Base-by-base conservation (phyloP, 1,284 basidiomycete species). In the Cryptococcus amylolentus region DNA sequence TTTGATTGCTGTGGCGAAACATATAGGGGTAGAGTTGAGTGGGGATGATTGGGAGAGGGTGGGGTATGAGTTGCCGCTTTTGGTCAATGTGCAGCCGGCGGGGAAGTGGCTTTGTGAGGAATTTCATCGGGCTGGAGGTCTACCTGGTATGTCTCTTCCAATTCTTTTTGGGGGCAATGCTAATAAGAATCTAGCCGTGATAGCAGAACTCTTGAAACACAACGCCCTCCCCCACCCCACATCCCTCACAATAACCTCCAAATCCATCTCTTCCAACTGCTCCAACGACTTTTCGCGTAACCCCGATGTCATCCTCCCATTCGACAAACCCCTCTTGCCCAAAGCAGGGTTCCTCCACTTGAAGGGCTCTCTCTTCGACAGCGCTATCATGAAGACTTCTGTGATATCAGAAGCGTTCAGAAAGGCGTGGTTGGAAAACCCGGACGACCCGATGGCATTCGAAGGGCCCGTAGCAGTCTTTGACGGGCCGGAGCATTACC, bases 371-470 rank as follows among this genome's bases (percentile, higher is more conserved):
- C 62, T 77, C 8, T 77, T 77, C 68, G 72, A 77, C 64, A 70
- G 68, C 46, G 76, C 73, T 9, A 77, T 77, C 65, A 77, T 77
- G 76, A 77, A 77, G 63, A 76, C 74, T 6, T 76, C 72, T 5
- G 76, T 77, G 50, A 77, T 77, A 62, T 67, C 63, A 9, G 55
- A 62, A 16, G 60, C 60, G 7, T 77, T 76, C 62, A 52, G 63
- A 9, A 61, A 72, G 38, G 72, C 73, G 54, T 77, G 71, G 66
- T 62, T 77, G 12, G 68, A 67, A 18, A 69, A 76, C 54, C 73
- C 73, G 10, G 54, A 69, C 8, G 75, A 76, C 54, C 74, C 75
- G 2, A 72, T 70, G 67, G 76, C 76, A 9, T 77, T 77, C 60
- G 72, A 77, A 57, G 76, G 76, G 14, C 75, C 76, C 8, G 72